These are phyloP conservation scores for Diaporthe sp. DNA, from an alignment of 2,329 filamentous ascomycete genomes.

Conservation along the genomic window DNA sequence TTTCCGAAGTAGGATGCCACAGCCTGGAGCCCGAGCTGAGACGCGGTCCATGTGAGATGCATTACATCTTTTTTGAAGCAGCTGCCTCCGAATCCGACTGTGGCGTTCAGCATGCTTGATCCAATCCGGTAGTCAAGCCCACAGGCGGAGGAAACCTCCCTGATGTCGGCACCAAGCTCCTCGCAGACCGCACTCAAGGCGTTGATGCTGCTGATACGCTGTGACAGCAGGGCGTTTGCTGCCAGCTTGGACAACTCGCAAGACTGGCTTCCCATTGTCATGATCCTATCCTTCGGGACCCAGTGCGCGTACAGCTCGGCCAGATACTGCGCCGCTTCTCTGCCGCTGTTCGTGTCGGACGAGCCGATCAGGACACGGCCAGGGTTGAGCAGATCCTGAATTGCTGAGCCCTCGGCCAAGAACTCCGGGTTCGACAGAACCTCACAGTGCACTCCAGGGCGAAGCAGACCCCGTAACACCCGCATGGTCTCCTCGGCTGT, in stretches of 20 bases:
- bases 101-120: neutral
- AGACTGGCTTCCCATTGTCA: neutral
- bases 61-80: neutral
- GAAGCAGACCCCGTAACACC: neutral
- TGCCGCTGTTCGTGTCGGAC: neutral
- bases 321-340: neutral
- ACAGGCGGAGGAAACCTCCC: neutral
- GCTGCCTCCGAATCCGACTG: neutral
- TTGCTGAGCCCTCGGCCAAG: neutral
- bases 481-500: neutral
- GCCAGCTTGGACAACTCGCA: neutral
- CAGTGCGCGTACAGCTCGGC: neutral
- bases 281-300: neutral
- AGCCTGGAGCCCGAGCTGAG: neutral
- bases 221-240: neutral
- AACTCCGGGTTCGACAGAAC: neutral
- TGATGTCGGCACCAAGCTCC: neutral
- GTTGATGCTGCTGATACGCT: constrained; percentile 1
- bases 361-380: neutral
- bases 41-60: neutral
- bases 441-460: neutral
- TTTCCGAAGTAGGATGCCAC: neutral
- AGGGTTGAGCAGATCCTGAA: neutral
- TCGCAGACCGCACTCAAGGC: neutral
- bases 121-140: neutral